These are phyloP conservation scores for Fusarium liriodendri DNA, from an alignment of 2,329 filamentous ascomycete species.

Conservation along the genomic window DNA sequence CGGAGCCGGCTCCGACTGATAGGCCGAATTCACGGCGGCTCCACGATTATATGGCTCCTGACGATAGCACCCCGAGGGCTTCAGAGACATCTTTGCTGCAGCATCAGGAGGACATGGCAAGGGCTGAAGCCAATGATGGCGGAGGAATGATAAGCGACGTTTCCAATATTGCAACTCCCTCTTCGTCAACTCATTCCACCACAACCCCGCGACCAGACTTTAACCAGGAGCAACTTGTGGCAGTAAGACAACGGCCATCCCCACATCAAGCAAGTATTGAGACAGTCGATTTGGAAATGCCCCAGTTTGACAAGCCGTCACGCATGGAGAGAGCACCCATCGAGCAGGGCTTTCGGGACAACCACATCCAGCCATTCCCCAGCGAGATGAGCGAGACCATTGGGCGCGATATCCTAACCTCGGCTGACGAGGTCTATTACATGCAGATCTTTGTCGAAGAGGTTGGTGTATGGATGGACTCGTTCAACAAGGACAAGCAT, in stretches of 20 bases:
- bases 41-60: conserved; percentile 1
- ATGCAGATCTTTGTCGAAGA: conserved; percentile 95
- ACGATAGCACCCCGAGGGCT: neutral
- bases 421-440: conserved; percentile 83
- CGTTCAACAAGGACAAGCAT: conserved; percentile 85
- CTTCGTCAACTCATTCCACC: conserved; percentile 34
- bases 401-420: conserved; percentile 72
- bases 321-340: neutral
- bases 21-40: neutral
- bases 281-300: conserved; percentile 53
- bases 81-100: neutral
- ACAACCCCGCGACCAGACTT: conserved; percentile 22
- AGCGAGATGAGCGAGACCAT: conserved; percentile 20
- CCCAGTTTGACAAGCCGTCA: conserved; percentile 44
- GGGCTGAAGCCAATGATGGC: conserved; percentile 9
- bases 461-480: conserved; percentile 94
- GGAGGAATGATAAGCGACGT: conserved; percentile 29
- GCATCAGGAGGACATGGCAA: neutral
- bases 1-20: no score
- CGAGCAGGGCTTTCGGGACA: conserved; percentile 14
- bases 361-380: neutral
- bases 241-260: conserved; percentile 19
- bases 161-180: conserved; percentile 40
- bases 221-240: conserved; percentile 23
- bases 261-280: conserved; percentile 48